These are phyloP conservation scores for Penicillium sp. DNA, from an alignment of 2,329 filamentous ascomycete species.

Conservation along the genomic window DNA sequence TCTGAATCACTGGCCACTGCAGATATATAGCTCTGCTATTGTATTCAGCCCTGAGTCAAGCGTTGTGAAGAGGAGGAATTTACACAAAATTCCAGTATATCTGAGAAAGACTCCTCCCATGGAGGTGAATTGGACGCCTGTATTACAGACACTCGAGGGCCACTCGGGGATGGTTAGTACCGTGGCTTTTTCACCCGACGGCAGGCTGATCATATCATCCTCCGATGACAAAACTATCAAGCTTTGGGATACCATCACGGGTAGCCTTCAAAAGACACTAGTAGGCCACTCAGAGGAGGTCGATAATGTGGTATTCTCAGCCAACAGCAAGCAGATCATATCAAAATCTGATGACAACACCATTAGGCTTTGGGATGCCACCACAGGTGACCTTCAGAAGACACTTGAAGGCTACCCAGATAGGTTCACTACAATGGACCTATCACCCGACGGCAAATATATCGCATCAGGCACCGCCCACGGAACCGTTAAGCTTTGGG, in stretches of 20 bases:
- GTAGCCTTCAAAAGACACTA: conserved; percentile 3
- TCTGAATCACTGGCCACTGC: conserved; percentile 15
- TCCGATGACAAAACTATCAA: conserved; percentile 10
- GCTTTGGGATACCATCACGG: conserved; percentile 15
- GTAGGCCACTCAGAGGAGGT: conserved; percentile 9
- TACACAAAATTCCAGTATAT: conserved; percentile 11
- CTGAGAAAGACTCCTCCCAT: conserved; percentile 4
- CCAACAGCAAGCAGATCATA: conserved; percentile 9
- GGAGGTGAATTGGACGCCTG: conserved; percentile 8
- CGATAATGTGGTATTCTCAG: conserved; percentile 10
- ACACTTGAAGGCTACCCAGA: conserved; percentile 7
- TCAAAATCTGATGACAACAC: conserved; percentile 21
- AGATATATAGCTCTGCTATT: conserved; percentile 22
- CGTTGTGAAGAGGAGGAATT: conserved; percentile 9
- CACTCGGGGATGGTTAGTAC: conserved; percentile 24
- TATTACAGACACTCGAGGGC: conserved; percentile 22
- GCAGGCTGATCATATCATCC: conserved; percentile 16
- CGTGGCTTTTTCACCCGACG: conserved; percentile 33
- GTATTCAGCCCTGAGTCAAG: conserved; percentile 22
- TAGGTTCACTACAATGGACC: conserved; percentile 4
- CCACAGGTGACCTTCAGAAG: background rate
- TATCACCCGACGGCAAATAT: conserved; percentile 11
- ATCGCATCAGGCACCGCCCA: conserved; percentile 8
- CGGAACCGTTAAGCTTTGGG: conserved; percentile 3
- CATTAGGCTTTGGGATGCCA: background rate